Base-by-base conservation (phyloP, 1,139 yeast species). In the Wickerhamomyces sp. region DNA sequence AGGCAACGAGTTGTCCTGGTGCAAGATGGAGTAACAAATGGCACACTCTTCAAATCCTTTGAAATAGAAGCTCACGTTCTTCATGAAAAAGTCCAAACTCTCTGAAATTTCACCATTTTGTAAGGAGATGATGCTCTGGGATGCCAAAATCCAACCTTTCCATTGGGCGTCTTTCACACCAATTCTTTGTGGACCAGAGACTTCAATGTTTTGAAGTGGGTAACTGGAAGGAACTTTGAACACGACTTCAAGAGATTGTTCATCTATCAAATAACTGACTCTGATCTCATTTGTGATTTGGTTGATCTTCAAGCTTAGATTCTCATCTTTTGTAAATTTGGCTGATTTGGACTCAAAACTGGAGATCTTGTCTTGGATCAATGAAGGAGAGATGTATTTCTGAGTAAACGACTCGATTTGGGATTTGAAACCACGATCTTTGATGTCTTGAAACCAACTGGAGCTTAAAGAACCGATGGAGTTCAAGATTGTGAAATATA, bases 31-130 rank as follows among this genome's bases (percentile, higher is more conserved):
- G 57, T 89, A 91, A 59, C 99, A 91, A 53, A 91, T 88, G 6
- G 97, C 95, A 69, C 99, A 91, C 43, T 91, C 97, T 49, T 87
- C 96, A 47, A 87, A 88, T 0, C 96, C 96, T 11, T 84, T 78
- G 55, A 89, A 89, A 55, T 89, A 95, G 41, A 85, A 66, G 32
- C 76, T 72, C 28, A 87, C 91, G 54, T 88, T 88, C 49, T 75
- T 78, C 55, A 84, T 80, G 58, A 89, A 86, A 31, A 86, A 69
- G 45, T 84, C 89, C 37, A 93, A 67, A 2, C 96, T 84, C 40
- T 87, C 95, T 28, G 79, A 62, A 22, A 91, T 76, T 1, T 93
- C 80, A 10, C 95, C 96, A 51, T 84, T 85, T 54, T 77, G 78
- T 6, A 84, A 72, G 3, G 62, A 54, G 14, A 82, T 74, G 13